Percentiles rank a stretch among this genome's conserved stretches.
Conservation (phyloP, 257 asterid species). For the Fraxinus cuspidata region DNA sequence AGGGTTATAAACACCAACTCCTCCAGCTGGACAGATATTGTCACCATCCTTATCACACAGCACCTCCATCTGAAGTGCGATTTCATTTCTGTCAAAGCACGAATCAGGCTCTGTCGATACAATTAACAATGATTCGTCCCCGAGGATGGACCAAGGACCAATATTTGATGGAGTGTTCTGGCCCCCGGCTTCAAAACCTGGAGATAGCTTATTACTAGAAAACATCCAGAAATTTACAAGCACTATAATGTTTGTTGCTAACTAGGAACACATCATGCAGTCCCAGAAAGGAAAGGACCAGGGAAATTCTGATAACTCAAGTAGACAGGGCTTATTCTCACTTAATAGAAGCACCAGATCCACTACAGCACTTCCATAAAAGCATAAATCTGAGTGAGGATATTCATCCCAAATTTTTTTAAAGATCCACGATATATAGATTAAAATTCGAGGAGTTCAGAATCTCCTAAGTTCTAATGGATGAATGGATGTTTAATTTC, state of each 20-base stretch:
- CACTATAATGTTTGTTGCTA: too few species aligned
- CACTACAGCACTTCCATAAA: too few species aligned
- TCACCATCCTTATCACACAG: conserved; percentile 55
- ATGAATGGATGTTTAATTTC: too few species aligned
- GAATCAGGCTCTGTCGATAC: conserved; percentile 88
- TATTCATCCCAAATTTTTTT: not conserved
- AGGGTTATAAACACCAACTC: conserved; percentile 93
- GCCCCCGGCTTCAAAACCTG: conserved; percentile 99
- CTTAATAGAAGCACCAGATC: too few species aligned
- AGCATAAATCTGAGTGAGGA: too few species aligned
- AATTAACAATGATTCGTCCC: conserved; percentile 67
- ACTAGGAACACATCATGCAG: too few species aligned
- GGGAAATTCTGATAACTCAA: too few species aligned
- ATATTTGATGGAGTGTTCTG: conserved; percentile 85
- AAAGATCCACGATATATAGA: not conserved
- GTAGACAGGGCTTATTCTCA: too few species aligned
- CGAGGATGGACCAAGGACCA: conserved; percentile 88
- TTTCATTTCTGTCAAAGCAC: conserved; percentile 76
- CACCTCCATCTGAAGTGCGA: conserved; percentile 84
- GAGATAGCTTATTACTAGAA: too few species aligned
- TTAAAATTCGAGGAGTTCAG: not conserved
- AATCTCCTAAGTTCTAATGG: not conserved
- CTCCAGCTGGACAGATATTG: conserved; percentile 72
- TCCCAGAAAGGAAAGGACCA: too few species aligned
- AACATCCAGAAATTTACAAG: too few species aligned